A percentile compares a stretch with the other conserved stretches of the same genome.
Conservation (phyloP, 345 rosid species). For the Boechera divaricarpa region DNA sequence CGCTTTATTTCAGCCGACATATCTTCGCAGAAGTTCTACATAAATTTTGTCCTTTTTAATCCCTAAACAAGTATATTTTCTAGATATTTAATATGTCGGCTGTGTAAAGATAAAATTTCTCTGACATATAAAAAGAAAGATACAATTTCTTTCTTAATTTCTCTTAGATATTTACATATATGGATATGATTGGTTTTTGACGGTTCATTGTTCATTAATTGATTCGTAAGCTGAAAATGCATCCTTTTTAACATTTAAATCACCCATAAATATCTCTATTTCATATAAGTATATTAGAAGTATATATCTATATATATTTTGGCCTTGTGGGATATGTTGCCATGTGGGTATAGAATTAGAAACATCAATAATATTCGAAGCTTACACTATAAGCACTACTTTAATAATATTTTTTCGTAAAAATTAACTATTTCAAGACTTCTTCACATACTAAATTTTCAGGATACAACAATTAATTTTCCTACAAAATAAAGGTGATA, state of each 20-base stretch:
- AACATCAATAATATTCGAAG: neutral
- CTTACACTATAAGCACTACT: neutral
- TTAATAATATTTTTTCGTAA: neutral
- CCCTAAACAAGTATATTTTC: conserved; percentile 20
- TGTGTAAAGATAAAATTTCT: neutral
- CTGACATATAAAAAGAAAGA: conserved; percentile 8
- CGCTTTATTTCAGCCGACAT: conserved; percentile 39
- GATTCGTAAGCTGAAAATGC: neutral
- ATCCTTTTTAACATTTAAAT: neutral
- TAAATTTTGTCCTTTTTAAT: neutral
- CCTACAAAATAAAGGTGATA: neutral
- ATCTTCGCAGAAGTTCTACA: conserved; percentile 34
- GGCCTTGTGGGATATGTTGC: neutral
- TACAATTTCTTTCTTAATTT: neutral
- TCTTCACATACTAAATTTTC: neutral
- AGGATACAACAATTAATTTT: neutral
- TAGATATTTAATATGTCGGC: conserved; percentile 39
- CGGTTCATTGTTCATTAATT: neutral
- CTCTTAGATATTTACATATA: conserved; percentile 27
- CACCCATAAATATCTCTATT: neutral
- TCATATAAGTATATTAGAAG: neutral
- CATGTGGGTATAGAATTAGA: neutral
- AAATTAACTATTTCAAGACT: neutral
- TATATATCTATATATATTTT: neutral
- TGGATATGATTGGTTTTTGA: neutral